Conservation (phyloP, 2,329 filamentous ascomycete genomes). For the Nectriaceae sp. region DNA sequence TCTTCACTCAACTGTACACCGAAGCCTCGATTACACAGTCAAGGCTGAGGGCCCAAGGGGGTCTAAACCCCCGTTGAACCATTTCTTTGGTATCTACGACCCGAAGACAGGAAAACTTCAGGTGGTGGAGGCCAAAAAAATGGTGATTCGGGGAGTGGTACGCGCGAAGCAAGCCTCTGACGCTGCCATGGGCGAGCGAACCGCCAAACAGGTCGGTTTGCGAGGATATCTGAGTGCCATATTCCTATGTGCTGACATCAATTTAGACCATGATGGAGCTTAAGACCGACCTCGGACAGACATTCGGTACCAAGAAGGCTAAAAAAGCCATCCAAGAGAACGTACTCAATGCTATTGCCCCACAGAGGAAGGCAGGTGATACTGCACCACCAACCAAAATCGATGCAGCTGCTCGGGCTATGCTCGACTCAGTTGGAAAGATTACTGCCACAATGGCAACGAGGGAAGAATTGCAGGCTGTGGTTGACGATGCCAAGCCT, state of each 20-base stretch:
- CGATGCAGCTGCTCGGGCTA: slow-evolving; percentile 56
- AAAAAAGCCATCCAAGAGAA: slow-evolving; percentile 73
- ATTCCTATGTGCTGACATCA: slow-evolving; percentile 26
- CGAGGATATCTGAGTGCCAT: not conserved
- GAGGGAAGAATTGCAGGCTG: slow-evolving; percentile 64
- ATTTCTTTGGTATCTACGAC: slow-evolving; percentile 68
- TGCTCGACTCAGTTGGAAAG: slow-evolving; percentile 65
- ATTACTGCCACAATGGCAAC: slow-evolving; percentile 67
- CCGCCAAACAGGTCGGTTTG: slow-evolving; percentile 29
- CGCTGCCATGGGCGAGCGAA: slow-evolving; percentile 43
- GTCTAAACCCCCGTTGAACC: slow-evolving; percentile 49
- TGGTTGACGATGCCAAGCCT: slow-evolving; percentile 68
- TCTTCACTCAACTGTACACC: slow-evolving; percentile 59
- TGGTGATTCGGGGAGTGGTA: slow-evolving; percentile 60
- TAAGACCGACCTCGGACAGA: slow-evolving; percentile 70
- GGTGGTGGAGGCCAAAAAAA: slow-evolving; percentile 64
- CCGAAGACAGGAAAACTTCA: slow-evolving; percentile 59
- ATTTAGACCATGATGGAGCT: slow-evolving; percentile 59
- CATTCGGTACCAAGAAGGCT: slow-evolving; percentile 85
- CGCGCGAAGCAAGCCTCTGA: slow-evolving; percentile 55
- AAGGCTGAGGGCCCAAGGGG: slow-evolving; percentile 45
- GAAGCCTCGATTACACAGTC: slow-evolving; percentile 60
- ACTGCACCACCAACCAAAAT: slow-evolving; percentile 49
- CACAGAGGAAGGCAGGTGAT: slow-evolving; percentile 36
- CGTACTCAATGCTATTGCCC: slow-evolving; percentile 70